Base-by-base conservation (phyloP, 768 basidiomycete genomes). In the Pulveroboletus sp. region DNA sequence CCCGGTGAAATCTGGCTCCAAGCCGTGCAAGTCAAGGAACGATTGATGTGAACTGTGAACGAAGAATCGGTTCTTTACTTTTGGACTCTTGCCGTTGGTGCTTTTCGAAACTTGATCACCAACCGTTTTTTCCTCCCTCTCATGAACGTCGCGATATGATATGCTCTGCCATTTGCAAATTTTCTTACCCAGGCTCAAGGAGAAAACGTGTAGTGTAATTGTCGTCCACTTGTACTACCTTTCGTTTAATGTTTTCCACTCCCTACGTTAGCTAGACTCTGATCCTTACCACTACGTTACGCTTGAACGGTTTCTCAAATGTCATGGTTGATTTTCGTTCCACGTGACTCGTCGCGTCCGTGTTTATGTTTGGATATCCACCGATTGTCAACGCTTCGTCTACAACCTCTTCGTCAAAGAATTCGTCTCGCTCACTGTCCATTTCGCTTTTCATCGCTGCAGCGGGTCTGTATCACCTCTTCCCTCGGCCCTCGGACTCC, bases 1-100 rank as follows among this genome's bases (percentile, higher is more conserved):
- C 62, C 62, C n/a, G 60, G 62, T 4, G 62, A 65, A 24, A 50
- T 64, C 36, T 64, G 62, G 62, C 58, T 64, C 37, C 57, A 80
- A 44, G 75, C 82, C 14, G 84, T 90, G 39, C 72, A 76, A n/a
- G 69, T 73, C 47, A 85, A 85, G 65, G 86, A 89, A 62, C 70
- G 78, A 40, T 59, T 87, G 47, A 67, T 80, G 57, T 80, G 63
- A 71, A 40, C 9, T 17, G 24, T 37, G 42, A 24, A 53, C 39
- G 31, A 24, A 2, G 39, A 46, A 39, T 31, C 30, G 21, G 11
- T 49, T n/a, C 21, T 21, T 21, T 21, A 27, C 43, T 8, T 28
- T 27, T 32, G 42, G 39, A 33, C 18, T 17, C 14, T 14, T n/a
- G 31, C 11, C 21, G n/a, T 31, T 21, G 46, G 50, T 44, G 53